Percentiles rank a stretch among this genome's conserved stretches.
phyloP scores from a whole-genome alignment of 176 grass and related monocot species.

The Ensete ventricosum region DNA sequence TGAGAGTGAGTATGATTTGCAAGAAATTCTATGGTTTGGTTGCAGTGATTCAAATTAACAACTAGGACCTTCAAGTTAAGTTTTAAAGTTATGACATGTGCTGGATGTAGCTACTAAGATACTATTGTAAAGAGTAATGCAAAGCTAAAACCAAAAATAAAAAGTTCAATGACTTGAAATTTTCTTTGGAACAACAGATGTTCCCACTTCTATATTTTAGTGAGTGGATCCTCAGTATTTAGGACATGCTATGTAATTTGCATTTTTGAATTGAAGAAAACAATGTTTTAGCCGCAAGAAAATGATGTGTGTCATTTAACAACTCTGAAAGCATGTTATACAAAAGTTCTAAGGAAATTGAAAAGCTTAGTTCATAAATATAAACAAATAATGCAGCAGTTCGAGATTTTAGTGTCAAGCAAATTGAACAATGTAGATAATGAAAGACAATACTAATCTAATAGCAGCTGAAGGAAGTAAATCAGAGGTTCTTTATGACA shows the following conservation, averaged over 20 bases:
- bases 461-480: too few species aligned
- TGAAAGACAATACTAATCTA: too few species aligned
- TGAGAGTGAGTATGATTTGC: slow-evolving; percentile 36
- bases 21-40: neutral
- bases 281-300: neutral
- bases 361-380: too few species aligned
- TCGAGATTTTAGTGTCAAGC: too few species aligned
- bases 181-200: neutral
- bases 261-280: too few species aligned
- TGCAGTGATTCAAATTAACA: neutral
- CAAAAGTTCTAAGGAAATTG: too few species aligned
- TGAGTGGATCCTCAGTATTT: neutral
- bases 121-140: neutral
- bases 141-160: neutral
- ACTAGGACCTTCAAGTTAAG: neutral
- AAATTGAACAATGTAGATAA: too few species aligned
- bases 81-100: neutral
- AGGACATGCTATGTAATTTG: too few species aligned
- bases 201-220: neutral
- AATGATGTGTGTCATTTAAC: neutral
- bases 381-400: too few species aligned
- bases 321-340: too few species aligned
- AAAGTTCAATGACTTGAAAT: neutral
- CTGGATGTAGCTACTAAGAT: neutral
- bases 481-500: too few species aligned